Percentiles rank a stretch among this genome's conserved stretches.
phyloP scores from a whole-genome alignment of 2,329 filamentous ascomycete genomes.

The Pyrenochaeta sp. region DNA sequence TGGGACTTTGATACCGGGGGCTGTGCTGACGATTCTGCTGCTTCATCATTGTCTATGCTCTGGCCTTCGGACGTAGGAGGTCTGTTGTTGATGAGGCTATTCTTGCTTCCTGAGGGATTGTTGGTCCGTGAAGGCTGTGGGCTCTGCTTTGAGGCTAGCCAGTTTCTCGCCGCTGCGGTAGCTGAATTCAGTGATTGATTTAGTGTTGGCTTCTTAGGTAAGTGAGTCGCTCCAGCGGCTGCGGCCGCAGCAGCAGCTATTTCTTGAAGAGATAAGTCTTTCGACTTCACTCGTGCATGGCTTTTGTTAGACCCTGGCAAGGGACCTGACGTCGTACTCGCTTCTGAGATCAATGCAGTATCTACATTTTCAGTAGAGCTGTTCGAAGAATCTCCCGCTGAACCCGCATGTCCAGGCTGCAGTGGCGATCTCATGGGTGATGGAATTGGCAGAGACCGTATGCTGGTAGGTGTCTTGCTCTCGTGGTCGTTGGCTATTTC shows the following conservation, averaged over 20 bases:
- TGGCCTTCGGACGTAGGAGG: constrained; percentile 19
- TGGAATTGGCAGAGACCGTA: constrained; percentile 67
- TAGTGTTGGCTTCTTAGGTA: constrained; percentile 36
- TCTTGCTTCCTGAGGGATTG: constrained; percentile 8
- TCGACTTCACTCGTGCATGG: constrained; percentile 25
- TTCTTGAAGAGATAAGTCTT: constrained; percentile 29
- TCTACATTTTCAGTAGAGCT: constrained; percentile 28
- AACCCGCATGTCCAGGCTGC: constrained; percentile 41
- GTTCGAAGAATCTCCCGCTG: constrained; percentile 15
- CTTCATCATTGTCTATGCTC: constrained; percentile 10
- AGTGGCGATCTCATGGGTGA: constrained; percentile 61
- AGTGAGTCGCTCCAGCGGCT: constrained; percentile 23
- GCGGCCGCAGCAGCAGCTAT: constrained; percentile 31
- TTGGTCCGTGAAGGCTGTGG: constrained; percentile 9
- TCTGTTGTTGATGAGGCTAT: constrained; percentile 18
- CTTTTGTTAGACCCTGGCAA: constrained; percentile 7
- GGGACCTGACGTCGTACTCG: constrained; percentile 20
- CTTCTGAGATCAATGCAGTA: constrained; percentile 34
- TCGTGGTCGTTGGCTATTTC: constrained; percentile 60
- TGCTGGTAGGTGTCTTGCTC: constrained; percentile 69
- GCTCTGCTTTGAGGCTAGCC: constrained; percentile 61
- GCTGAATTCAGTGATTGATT: constrained; percentile 56
- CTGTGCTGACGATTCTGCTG: constrained; percentile 9
- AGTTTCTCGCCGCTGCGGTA: constrained; percentile 67
- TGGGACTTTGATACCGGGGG: constrained; percentile 35